Percentiles rank a stretch among this genome's conserved stretches.
Evolutionary conservation across 108 stramenopile species (phyloP).

Genomic region (Cyclotella atomus): DNA sequence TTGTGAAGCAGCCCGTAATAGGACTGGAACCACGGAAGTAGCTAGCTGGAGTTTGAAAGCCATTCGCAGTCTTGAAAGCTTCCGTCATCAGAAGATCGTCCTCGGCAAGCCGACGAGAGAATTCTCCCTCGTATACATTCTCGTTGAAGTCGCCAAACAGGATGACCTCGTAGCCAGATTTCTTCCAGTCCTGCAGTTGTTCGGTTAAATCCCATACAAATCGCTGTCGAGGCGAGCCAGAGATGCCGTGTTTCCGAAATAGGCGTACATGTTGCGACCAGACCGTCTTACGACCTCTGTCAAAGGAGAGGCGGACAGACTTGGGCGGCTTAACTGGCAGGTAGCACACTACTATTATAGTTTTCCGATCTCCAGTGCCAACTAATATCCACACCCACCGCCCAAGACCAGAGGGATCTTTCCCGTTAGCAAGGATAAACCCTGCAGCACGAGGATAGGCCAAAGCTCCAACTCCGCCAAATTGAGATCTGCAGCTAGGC

Average conservation of each 20-base stretch:
- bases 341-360: background rate
- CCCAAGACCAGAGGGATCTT: too few species aligned
- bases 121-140: background rate
- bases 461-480: too few species aligned
- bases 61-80: background rate
- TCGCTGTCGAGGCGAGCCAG: background rate
- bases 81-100: slow-evolving; percentile 1
- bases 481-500: too few species aligned
- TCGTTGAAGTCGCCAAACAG: background rate
- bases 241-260: background rate
- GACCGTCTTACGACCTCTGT: background rate
- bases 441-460: too few species aligned
- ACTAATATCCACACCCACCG: slow-evolving; percentile 10
- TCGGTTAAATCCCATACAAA: background rate
- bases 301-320: background rate
- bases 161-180: background rate
- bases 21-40: background rate
- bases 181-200: background rate
- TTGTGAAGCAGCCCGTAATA: background rate
- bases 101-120: background rate
- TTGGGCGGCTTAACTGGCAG: background rate
- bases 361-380: background rate
- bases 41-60: background rate
- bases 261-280: background rate
- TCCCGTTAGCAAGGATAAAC: too few species aligned